phyloP scores from a whole-genome alignment of 148 eudicot species.

The Polygonum maritimum region DNA sequence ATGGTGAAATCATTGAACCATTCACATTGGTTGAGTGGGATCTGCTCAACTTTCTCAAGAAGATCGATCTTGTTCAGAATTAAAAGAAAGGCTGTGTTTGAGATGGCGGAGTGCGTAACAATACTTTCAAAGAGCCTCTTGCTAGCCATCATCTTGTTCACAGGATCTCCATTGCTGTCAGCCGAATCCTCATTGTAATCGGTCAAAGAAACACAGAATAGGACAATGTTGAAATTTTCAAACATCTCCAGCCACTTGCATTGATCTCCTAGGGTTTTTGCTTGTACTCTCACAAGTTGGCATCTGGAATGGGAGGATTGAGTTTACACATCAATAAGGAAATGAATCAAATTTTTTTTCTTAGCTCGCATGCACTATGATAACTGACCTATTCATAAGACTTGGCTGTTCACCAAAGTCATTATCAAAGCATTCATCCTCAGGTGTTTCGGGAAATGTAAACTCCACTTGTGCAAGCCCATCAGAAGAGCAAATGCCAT shows the following conservation, averaged over 20 bases:
- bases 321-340: neutral
- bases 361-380: too few relatives aligned
- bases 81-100: constrained; percentile 46
- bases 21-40: constrained; percentile 45
- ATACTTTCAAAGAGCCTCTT: constrained; percentile 52
- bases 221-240: constrained; percentile 47
- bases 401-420: constrained; percentile 30
- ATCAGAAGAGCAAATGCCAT: constrained; percentile 44
- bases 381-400: constrained; percentile 27
- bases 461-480: constrained; percentile 47
- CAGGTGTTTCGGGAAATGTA: constrained; percentile 26
- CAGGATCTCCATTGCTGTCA: constrained; percentile 25
- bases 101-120: constrained; percentile 31
- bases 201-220: constrained; percentile 47
- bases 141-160: constrained; percentile 71
- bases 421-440: constrained; percentile 23
- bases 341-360: neutral
- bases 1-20: constrained; percentile 81
- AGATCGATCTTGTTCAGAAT: constrained; percentile 69
- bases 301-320: constrained; percentile 23
- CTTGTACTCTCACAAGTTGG: constrained; percentile 46
- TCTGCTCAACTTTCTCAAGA: constrained; percentile 49
- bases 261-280: constrained; percentile 59
- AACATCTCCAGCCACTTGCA: constrained; percentile 87
- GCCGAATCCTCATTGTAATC: constrained; percentile 40